Percentiles rank a stretch among this genome's conserved stretches.
These are phyloP conservation scores for Brassica cretica DNA, from an alignment of 345 rosid genomes.

Conservation along the genomic window DNA sequence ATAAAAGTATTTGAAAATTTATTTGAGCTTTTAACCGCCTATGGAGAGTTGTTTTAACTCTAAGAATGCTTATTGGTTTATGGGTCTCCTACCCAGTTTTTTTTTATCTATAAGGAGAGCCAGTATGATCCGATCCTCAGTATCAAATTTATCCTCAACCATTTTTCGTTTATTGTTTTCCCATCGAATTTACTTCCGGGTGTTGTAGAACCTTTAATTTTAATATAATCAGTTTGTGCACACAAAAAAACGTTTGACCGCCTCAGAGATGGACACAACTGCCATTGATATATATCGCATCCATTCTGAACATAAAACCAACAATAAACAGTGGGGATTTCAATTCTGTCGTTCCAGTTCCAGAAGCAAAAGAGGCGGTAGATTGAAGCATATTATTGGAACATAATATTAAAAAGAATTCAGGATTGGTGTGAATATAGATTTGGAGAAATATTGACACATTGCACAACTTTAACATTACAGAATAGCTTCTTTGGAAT, in stretches of 20 bases:
- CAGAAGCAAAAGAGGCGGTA: conserved; percentile 26
- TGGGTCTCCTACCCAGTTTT: too few species aligned
- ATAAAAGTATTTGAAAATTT: neutral
- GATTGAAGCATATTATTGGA: conserved; percentile 26
- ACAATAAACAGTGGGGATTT: neutral
- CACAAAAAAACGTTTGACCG: neutral
- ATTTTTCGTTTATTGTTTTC: too few species aligned
- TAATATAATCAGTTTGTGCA: too few species aligned
- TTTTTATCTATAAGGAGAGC: too few species aligned
- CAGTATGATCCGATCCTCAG: too few species aligned
- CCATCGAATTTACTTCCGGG: too few species aligned
- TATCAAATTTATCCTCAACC: too few species aligned
- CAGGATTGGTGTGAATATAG: conserved; percentile 14
- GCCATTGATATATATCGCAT: conserved; percentile 8
- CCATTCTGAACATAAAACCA: neutral
- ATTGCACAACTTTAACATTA: conserved; percentile 27
- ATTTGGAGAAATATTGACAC: conserved; percentile 24
- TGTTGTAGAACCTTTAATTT: too few species aligned
- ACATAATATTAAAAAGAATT: conserved; percentile 6
- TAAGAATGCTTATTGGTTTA: too few species aligned
- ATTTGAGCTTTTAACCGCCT: too few species aligned
- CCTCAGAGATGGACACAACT: neutral
- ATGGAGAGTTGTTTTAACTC: too few species aligned
- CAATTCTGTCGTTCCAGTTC: conserved; percentile 10
- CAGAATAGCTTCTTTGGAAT: conserved; percentile 23